These are phyloP conservation scores for Penicillium oxalicum DNA, from an alignment of 2,329 filamentous ascomycete species.

Conservation along the genomic window DNA sequence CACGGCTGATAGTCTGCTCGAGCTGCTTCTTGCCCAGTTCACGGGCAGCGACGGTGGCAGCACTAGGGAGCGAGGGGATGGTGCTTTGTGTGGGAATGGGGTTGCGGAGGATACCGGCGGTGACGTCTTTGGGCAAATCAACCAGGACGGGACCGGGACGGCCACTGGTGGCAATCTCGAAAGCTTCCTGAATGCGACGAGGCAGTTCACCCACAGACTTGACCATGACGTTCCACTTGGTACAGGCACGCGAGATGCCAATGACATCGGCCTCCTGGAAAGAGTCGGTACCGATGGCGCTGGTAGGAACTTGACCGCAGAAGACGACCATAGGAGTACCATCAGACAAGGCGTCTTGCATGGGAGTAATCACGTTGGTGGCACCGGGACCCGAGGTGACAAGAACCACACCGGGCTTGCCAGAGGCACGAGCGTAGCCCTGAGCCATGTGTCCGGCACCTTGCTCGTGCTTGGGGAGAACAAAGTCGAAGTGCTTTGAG, in stretches of 20 bases:
- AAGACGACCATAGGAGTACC: slow-evolving; percentile 96
- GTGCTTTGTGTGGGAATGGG: slow-evolving; percentile 73
- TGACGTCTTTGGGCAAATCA: slow-evolving; percentile 94
- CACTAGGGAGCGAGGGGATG: slow-evolving; percentile 74
- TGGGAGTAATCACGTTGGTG: slow-evolving; percentile 92
- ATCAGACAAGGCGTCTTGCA: slow-evolving; percentile 93
- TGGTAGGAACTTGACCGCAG: slow-evolving; percentile 83
- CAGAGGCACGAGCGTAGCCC: slow-evolving; percentile 88
- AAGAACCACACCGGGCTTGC: slow-evolving; percentile 89
- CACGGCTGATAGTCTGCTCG: slow-evolving; percentile 64
- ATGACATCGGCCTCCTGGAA: slow-evolving; percentile 96
- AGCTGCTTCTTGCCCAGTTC: slow-evolving; percentile 69
- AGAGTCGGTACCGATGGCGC: slow-evolving; percentile 85
- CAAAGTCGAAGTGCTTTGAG: slow-evolving; percentile 92
- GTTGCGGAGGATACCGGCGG: slow-evolving; percentile 71
- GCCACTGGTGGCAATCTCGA: slow-evolving; percentile 93
- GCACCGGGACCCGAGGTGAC: slow-evolving; percentile 95
- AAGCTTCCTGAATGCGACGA: slow-evolving; percentile 91
- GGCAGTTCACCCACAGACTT: slow-evolving; percentile 92
- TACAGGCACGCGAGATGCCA: slow-evolving; percentile 89
- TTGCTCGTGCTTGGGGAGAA: slow-evolving; percentile 93
- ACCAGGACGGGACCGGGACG: slow-evolving; percentile 91
- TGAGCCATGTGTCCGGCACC: slow-evolving; percentile 98
- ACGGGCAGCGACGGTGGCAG: slow-evolving; percentile 74
- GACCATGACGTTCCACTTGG: slow-evolving; percentile 99